A percentile compares a stretch with the other conserved stretches of the same genome.
Evolutionary conservation across 768 basidiomycete species (phyloP).

Genomic region (Podaxis pistillaris): DNA sequence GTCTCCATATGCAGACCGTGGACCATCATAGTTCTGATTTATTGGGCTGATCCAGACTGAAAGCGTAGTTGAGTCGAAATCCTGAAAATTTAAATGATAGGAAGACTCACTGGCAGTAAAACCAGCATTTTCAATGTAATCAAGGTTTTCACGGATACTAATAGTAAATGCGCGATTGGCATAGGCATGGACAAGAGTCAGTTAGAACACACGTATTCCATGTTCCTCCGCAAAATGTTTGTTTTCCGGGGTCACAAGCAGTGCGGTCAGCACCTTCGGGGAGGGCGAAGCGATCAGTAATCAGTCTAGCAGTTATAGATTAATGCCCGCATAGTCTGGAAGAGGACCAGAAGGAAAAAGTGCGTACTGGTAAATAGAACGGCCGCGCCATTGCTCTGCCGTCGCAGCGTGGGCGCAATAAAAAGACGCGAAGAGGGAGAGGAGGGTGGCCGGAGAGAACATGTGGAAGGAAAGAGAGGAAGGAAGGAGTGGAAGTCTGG

Average conservation of each 20-base stretch:
- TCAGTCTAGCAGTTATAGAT: conserved; percentile 39
- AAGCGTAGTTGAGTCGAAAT: conserved; percentile 7
- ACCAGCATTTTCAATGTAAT: conserved; percentile 81
- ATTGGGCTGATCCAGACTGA: conserved; percentile 84
- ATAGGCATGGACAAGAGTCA: not conserved
- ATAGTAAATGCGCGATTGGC: conserved; percentile 4
- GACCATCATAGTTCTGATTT: conserved; percentile 73
- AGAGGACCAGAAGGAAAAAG: not conserved
- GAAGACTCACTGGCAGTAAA: conserved; percentile 65
- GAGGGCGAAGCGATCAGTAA: conserved; percentile 77
- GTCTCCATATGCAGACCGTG: conserved; percentile 71
- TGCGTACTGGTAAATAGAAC: conserved; percentile 77
- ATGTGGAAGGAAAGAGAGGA: conserved; percentile 25
- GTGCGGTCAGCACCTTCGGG: conserved; percentile 49
- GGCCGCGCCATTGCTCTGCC: conserved; percentile 71
- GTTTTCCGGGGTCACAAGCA: conserved; percentile 55
- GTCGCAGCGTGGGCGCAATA: conserved; percentile 51
- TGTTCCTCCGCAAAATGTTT: conserved; percentile 86
- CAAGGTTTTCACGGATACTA: conserved; percentile 70
- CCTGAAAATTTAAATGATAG: not conserved
- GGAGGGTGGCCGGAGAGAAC: conserved; percentile 21
- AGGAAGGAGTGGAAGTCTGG: conserved; percentile 14
- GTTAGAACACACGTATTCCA: conserved; percentile 55
- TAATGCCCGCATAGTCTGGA: not conserved
- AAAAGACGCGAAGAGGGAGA: conserved; percentile 17